Percentiles rank a stretch among this genome's conserved stretches.
phyloP scores from a whole-genome alignment of 371 early-diverging fungal species.

The Apophysomyces sp. region DNA sequence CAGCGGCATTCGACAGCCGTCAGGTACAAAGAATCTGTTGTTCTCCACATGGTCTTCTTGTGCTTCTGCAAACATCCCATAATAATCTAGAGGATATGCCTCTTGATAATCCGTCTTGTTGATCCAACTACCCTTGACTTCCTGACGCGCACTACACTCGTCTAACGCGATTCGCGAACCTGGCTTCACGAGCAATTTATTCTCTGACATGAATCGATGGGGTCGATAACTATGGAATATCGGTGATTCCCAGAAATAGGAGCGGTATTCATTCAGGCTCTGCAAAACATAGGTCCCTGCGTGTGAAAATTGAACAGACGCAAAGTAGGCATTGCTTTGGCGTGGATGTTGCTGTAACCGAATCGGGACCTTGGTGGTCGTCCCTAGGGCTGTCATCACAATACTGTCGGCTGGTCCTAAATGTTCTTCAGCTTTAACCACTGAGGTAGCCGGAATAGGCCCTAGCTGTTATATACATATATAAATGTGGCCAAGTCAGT shows the following conservation, averaged over 20 bases:
- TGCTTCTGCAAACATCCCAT: slow-evolving; percentile 33
- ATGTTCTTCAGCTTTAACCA: slow-evolving; percentile 30
- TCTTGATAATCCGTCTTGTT: slow-evolving; percentile 17
- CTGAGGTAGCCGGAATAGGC: slow-evolving; percentile 33
- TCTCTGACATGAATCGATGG: slow-evolving; percentile 22
- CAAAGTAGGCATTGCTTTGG: slow-evolving; percentile 37
- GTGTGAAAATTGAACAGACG: slow-evolving; percentile 29
- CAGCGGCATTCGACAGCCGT: slow-evolving; percentile 31
- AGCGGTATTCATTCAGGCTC: slow-evolving; percentile 31
- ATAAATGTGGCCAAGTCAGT: too few species aligned
- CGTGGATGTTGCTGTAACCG: slow-evolving; percentile 29
- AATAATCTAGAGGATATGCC: slow-evolving; percentile 22
- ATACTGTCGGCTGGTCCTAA: slow-evolving; percentile 39
- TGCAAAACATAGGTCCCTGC: slow-evolving; percentile 31
- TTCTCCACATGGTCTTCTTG: slow-evolving; percentile 29
- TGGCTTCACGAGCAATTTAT: slow-evolving; percentile 25
- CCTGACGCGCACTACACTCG: slow-evolving; percentile 13
- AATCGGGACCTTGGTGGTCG: slow-evolving; percentile 19
- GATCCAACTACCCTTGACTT: slow-evolving; percentile 30
- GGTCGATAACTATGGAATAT: slow-evolving; percentile 36
- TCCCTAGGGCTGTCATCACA: slow-evolving; percentile 30
- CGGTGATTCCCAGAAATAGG: slow-evolving; percentile 45
- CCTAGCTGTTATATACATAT: too few species aligned
- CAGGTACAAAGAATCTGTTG: slow-evolving; percentile 32
- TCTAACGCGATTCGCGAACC: background rate